phyloP scores from a whole-genome alignment of 305 asterid genomes.

The Fraxinus ornus region DNA sequence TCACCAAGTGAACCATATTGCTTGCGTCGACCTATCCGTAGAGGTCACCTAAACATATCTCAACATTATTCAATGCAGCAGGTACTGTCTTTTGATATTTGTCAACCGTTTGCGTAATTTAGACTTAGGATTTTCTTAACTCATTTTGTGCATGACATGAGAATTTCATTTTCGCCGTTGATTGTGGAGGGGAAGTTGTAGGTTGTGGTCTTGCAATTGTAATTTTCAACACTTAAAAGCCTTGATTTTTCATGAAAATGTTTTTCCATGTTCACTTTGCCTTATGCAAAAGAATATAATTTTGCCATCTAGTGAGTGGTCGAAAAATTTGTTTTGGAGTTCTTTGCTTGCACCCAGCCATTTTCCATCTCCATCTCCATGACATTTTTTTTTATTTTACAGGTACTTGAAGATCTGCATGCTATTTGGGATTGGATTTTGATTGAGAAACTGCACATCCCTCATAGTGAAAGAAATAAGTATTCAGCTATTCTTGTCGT shows the following conservation, averaged over 20 bases:
- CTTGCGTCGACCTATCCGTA: slow-evolving; percentile 89
- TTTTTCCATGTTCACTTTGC: slow-evolving; percentile 8
- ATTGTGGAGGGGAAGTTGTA: slow-evolving; percentile 11
- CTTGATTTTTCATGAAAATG: slow-evolving; percentile 8
- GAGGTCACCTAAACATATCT: slow-evolving; percentile 94
- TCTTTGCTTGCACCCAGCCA: not conserved
- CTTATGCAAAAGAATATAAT: slow-evolving; percentile 6
- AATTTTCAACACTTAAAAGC: slow-evolving; percentile 9
- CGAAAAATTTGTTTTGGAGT: not conserved
- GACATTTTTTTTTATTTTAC: slow-evolving; percentile 4
- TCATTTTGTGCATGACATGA: slow-evolving; percentile 7
- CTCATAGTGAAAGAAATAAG: slow-evolving; percentile 61
- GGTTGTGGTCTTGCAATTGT: slow-evolving; percentile 12
- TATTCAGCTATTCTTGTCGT: slow-evolving; percentile 84
- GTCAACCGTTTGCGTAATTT: not conserved
- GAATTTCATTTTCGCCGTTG: not conserved
- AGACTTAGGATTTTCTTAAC: slow-evolving; percentile 16
- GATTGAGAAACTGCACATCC: slow-evolving; percentile 69
- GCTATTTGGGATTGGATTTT: slow-evolving; percentile 93
- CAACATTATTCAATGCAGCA: slow-evolving; percentile 83
- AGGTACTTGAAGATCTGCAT: slow-evolving; percentile 92
- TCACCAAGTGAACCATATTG: slow-evolving; percentile 80
- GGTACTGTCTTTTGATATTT: slow-evolving; percentile 41
- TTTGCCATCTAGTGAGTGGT: slow-evolving; percentile 8
- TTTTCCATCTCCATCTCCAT: not conserved